Evolutionary conservation across 768 basidiomycete genomes (phyloP), one percentile per base, ranked within the genome.

Genomic region (Lentinula lateritia): DNA sequence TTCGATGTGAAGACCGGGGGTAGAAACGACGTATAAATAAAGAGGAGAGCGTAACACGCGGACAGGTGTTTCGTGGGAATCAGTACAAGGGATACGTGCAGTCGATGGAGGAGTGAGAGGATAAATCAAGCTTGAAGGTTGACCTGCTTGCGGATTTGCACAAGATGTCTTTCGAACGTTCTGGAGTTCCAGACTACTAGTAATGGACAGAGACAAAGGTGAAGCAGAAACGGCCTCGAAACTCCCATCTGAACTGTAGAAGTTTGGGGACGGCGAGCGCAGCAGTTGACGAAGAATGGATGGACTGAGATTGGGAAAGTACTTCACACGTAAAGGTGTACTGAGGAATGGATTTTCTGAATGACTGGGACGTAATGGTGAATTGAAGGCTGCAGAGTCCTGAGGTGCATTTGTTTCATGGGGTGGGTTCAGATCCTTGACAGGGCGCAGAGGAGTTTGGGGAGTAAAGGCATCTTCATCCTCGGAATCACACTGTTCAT

Each of bases 31-130:
- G 57, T n/a, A 20, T 6, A 48, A 48, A 12, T 48, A 6, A 23
- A 48, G 46, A 48, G 39, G 45, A 38, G 50, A 55, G 43, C 35
- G 50, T 16, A 28, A 50, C 60, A 53, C 35, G 36, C 39, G 53
- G 34, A 41, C 32, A 42, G 15, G 35, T 10, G 63, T 52, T 63
- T 62, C 46, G 53, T 56, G 36, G 46, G 58, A 50, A 38, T 48
- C 13, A 34, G 58, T 62, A 42, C 28, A 61, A 15, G 62, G 63
- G 28, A 65, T 64, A 36, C 61, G 63, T 23, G 45, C 66, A 35
- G 67, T 62, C 15, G 62, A 64, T 43, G 68, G 68, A 23, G 68
- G 68, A 5, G 68, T 69, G 32, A 66, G 62, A 20, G 67, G 68
- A 38, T 18, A 65, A 61, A 38, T 56, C 58, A 42, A 48, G 23